Evolutionary conservation across 352 stramenopile species (phyloP).

Genomic region (Phytopythium boreale): DNA sequence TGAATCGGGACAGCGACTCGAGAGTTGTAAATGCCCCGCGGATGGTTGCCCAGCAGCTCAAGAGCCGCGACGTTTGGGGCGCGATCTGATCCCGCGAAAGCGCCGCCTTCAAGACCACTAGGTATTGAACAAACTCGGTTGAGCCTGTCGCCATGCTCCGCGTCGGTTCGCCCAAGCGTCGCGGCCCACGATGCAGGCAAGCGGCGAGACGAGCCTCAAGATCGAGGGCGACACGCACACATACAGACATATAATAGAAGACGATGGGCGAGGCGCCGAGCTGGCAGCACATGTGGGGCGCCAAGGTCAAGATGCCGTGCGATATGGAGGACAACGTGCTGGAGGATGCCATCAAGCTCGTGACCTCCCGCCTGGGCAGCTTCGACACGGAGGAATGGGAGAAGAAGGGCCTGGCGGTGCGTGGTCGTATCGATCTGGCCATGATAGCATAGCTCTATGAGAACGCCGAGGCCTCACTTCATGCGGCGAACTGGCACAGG

Average conservation of each 20-base stretch:
- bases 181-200: neutral
- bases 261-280: conserved; percentile 58
- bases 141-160: neutral
- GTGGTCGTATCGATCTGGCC: no score
- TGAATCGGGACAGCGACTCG: neutral
- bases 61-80: neutral
- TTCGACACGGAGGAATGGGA: conserved; percentile 86
- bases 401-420: conserved; percentile 63
- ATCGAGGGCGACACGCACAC: neutral
- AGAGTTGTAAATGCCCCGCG: neutral
- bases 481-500: conserved; percentile 31
- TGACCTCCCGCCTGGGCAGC: conserved; percentile 36
- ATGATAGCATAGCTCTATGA: no score
- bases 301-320: conserved; percentile 86
- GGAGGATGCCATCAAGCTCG: conserved; percentile 82
- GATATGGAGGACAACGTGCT: conserved; percentile 85
- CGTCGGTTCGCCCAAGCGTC: neutral
- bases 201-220: neutral
- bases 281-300: conserved; percentile 88
- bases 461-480: no score
- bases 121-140: no score
- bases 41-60: neutral
- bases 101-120: no score
- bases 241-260: neutral
- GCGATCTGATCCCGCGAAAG: neutral